Base-by-base conservation (phyloP, 2,329 filamentous ascomycete genomes). In the Xylariaceae sp. region DNA sequence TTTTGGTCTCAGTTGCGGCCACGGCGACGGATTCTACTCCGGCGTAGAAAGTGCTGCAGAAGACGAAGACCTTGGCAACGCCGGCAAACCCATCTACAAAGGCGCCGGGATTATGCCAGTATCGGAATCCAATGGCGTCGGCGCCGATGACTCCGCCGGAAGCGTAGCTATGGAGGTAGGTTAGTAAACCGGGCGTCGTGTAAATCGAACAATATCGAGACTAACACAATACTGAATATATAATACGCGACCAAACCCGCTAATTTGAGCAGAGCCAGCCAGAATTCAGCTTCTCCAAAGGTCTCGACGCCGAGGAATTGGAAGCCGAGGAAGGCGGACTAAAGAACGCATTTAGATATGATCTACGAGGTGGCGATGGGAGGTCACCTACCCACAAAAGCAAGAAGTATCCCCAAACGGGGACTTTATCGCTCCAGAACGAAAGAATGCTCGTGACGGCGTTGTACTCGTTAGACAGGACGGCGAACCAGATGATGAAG, bases 271-370 rank as follows among this genome's bases (percentile, higher is more conserved):
- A 86, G 76, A 0, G 87, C 85, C 53, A 91, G 80, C 86, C 87
- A 91, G 65, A 91, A 90, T 65, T 92, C 88, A 9, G 86, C 83
- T 66, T 92, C 88, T 13, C 88, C 88, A 66, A 90, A 92, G 3
- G 85, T 82, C 61, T 85, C 81, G 1, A 91, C 84, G 1, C 86
- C 86, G 1, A 90, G 73, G 32, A 90, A 76, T 63, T 90, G 88
- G 54, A 90, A 83, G 0, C 72, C 76, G 0, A 85, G 75, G 58
- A 91, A 88, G 0, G 83, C 71, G n/a, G 68, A 70, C 74, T 74
- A 29, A 9, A 15, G 22, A 5, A 19, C 46, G 5, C 12, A 6
- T 29, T 47, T 16, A 34, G 50, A 34, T 18, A 44, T 13, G 32
- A 26, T 6, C 18, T 26, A 12, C 18, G 8, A 37, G 7, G 45